phyloP scores from a whole-genome alignment of 2,329 filamentous ascomycete genomes.

The Fusarium azukiicola region DNA sequence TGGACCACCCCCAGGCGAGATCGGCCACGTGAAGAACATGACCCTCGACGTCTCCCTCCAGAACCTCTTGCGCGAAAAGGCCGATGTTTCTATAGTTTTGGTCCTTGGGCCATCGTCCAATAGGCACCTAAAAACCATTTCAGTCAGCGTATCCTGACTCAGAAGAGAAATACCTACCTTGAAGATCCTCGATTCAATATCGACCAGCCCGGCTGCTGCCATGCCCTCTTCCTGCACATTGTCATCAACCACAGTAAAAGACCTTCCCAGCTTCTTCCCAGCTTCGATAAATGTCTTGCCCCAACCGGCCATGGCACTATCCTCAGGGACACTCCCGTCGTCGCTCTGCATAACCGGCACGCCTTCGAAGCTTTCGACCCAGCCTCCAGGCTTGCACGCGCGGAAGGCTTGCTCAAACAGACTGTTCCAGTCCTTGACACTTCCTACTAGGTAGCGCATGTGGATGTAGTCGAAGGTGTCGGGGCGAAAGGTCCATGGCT shows the following conservation, averaged over 20 bases:
- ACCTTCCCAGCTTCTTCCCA: neutral
- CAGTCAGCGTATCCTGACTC: neutral
- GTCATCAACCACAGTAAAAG: constrained; percentile 13
- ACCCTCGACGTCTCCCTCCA: constrained; percentile 33
- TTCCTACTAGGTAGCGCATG: constrained; percentile 76
- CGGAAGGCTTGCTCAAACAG: constrained; percentile 73
- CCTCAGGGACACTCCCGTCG: neutral
- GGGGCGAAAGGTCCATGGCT: constrained; percentile 52
- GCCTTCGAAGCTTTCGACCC: constrained; percentile 53
- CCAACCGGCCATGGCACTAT: constrained; percentile 11
- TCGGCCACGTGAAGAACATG: constrained; percentile 6
- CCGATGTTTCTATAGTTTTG: constrained; percentile 20
- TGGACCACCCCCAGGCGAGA: constrained; percentile 11
- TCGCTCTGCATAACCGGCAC: constrained; percentile 3
- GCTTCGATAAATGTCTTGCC: neutral
- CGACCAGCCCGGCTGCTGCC: constrained; percentile 15
- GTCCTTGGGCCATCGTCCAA: constrained; percentile 32
- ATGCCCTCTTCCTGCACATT: neutral
- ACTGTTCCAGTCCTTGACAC: constrained; percentile 75
- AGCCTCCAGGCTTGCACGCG: constrained; percentile 77
- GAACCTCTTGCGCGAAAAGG: constrained; percentile 9
- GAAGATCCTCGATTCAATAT: constrained; percentile 19
- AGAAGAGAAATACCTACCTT: constrained; percentile 10
- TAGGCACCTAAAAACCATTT: constrained; percentile 9
- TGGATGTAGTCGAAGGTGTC: constrained; percentile 79